Conservation (phyloP, 2,329 filamentous ascomycete genomes). For the Ceratocystis diversiconidia region DNA sequence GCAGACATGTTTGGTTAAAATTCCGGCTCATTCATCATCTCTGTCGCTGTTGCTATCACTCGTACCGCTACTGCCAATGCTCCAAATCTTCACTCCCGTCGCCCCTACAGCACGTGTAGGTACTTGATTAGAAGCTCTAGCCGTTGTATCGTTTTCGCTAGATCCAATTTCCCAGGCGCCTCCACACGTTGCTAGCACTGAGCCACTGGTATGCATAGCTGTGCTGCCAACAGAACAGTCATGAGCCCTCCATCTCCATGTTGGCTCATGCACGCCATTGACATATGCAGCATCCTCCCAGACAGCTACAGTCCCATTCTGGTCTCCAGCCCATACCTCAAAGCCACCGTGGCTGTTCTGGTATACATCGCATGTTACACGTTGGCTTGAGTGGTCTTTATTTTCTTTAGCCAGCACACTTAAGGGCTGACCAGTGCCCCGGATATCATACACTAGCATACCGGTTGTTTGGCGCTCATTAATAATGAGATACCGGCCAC, state of each 20-base stretch:
- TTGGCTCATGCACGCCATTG: conserved; percentile 31
- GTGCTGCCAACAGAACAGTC: conserved; percentile 35
- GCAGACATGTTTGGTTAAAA: not conserved
- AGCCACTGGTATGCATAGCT: conserved; percentile 39
- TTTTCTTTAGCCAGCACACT: conserved; percentile 24
- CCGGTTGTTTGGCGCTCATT: conserved; percentile 44
- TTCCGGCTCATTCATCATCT: not conserved
- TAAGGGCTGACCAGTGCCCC: conserved; percentile 43
- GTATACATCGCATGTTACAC: conserved; percentile 42
- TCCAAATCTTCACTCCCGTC: conserved; percentile 15
- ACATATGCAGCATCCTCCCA: conserved; percentile 42
- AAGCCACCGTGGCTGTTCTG: conserved; percentile 30
- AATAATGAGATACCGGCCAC: conserved; percentile 47
- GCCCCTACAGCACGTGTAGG: conserved; percentile 6
- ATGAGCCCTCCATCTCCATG: conserved; percentile 39
- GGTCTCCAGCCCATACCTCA: conserved; percentile 49
- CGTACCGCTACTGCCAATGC: conserved; percentile 1
- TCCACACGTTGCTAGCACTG: conserved; percentile 42
- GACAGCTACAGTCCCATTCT: conserved; percentile 39
- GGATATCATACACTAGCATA: conserved; percentile 48
- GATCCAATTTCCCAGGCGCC: conserved; percentile 35
- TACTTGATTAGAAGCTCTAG: not conserved
- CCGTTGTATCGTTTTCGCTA: not conserved
- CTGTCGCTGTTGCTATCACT: not conserved
- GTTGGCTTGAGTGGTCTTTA: conserved; percentile 27